These are phyloP conservation scores for Asterella californica DNA, from an alignment of 225 moss, liverwort and hornwort species.

Conservation along the genomic window DNA sequence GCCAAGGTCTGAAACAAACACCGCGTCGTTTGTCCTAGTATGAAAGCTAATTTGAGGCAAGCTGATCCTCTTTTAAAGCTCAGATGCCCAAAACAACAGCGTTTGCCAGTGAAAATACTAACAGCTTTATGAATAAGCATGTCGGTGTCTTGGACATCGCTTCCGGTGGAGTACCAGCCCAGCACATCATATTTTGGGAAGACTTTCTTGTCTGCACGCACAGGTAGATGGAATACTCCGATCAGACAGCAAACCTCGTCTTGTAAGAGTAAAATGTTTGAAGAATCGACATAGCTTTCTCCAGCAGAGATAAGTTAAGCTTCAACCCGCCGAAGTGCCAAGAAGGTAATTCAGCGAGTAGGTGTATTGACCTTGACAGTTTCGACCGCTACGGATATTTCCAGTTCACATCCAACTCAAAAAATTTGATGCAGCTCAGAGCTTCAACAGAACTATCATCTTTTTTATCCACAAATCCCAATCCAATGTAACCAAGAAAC, in stretches of 20 bases:
- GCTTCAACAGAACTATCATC: neutral
- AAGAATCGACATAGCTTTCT: neutral
- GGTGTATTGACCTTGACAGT: neutral
- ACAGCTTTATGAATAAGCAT: constrained; percentile 98
- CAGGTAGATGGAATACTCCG: neutral
- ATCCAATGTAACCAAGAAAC: too few species aligned
- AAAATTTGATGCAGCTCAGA: neutral
- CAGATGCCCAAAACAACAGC: neutral
- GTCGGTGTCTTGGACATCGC: constrained; percentile 91
- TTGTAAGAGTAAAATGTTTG: neutral
- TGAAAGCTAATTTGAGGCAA: too few species aligned
- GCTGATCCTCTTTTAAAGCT: too few species aligned
- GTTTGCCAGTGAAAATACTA: constrained; percentile 19
- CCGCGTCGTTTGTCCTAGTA: too few species aligned
- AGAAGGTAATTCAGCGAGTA: neutral
- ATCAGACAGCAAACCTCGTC: neutral
- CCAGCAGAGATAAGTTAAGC: neutral
- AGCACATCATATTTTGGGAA: constrained; percentile 95
- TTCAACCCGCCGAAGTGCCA: neutral
- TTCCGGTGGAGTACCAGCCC: constrained; percentile 98
- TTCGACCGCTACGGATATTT: neutral
- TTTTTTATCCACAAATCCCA: too few species aligned
- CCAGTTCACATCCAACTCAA: neutral
- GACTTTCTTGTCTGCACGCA: constrained; percentile 85
- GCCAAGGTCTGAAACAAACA: too few species aligned